Evolutionary conservation across 306 rosid species (phyloP).

Genomic region (Begonia fuchsioides): DNA sequence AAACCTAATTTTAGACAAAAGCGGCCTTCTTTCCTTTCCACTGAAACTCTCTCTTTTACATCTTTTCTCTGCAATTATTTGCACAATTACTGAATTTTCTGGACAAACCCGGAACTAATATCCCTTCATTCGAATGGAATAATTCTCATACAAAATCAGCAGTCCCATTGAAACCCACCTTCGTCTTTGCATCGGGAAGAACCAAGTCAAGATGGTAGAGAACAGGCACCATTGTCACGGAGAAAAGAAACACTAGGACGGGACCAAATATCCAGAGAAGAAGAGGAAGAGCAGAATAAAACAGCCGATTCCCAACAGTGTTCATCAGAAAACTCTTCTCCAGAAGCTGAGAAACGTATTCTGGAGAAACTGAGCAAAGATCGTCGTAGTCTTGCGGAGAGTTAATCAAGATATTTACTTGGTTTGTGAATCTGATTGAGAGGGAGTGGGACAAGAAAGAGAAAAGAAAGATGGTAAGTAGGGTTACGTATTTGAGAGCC

Average conservation of each 20-base stretch:
- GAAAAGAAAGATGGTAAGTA: constrained; percentile 62
- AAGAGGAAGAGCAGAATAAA: constrained; percentile 64
- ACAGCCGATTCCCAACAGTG: constrained; percentile 75
- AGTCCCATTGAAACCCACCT: constrained; percentile 8
- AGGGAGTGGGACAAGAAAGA: constrained; percentile 85
- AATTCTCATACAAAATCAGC: constrained; percentile 2
- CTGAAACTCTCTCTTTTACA: no score
- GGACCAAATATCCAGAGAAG: constrained; percentile 95
- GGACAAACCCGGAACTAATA: no score
- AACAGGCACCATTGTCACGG: constrained; percentile 49
- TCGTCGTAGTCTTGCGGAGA: constrained; percentile 33
- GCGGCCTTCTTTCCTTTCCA: no score
- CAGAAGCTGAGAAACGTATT: constrained; percentile 44
- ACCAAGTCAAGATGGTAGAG: constrained; percentile 83
- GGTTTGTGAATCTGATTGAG: constrained; percentile 78
- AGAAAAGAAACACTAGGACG: constrained; percentile 64
- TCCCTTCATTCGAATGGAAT: no score
- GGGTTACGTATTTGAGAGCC: constrained; percentile 63
- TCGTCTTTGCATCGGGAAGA: constrained; percentile 8
- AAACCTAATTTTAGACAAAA: no score
- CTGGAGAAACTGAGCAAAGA: constrained; percentile 30
- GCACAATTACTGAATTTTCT: no score
- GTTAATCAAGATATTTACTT: constrained; percentile 78
- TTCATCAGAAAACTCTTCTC: constrained; percentile 66
- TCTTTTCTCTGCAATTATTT: no score